A percentile compares a stretch with the other conserved stretches of the same genome.
These are phyloP conservation scores for Botrytis fragariae DNA, from an alignment of 2,329 filamentous ascomycete species.

Conservation along the genomic window DNA sequence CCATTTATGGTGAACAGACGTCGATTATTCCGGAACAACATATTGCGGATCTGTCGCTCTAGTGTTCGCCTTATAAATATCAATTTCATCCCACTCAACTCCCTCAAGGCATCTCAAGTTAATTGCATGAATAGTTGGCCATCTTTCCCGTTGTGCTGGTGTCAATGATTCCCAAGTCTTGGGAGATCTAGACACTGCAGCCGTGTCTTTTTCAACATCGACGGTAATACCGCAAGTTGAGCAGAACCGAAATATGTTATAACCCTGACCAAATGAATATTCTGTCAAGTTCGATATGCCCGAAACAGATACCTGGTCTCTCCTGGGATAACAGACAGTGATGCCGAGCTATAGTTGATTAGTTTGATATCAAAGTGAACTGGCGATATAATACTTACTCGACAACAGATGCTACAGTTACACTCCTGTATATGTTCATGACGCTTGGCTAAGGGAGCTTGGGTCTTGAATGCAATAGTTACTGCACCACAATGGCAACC, in stretches of 20 bases:
- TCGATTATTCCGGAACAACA: constrained; percentile 19
- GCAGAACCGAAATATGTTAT: constrained; percentile 22
- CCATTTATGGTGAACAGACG: neutral
- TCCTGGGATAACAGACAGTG: constrained; percentile 18
- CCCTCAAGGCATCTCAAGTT: constrained; percentile 25
- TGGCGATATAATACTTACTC: constrained; percentile 19
- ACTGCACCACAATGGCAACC: constrained; percentile 34
- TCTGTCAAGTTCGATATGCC: constrained; percentile 2
- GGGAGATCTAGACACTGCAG: neutral
- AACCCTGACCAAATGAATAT: constrained; percentile 20
- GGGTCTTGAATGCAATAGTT: constrained; percentile 28
- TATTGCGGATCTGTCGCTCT: constrained; percentile 20
- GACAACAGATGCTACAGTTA: constrained; percentile 29
- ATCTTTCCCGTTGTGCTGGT: constrained; percentile 13
- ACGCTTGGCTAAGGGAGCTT: constrained; percentile 11
- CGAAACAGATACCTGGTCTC: constrained; percentile 20
- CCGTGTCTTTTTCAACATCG: constrained; percentile 1
- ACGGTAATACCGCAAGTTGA: constrained; percentile 20
- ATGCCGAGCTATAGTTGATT: constrained; percentile 15
- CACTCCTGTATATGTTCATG: constrained; percentile 25
- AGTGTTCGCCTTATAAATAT: constrained; percentile 16
- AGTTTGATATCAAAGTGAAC: neutral
- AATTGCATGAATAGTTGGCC: constrained; percentile 16
- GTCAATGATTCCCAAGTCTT: neutral
- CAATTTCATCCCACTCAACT: constrained; percentile 23